A percentile compares a stretch with the other conserved stretches of the same genome.
Evolutionary conservation across 1,284 basidiomycete species (phyloP).

Genomic region (Cystobasidium slooffiae): DNA sequence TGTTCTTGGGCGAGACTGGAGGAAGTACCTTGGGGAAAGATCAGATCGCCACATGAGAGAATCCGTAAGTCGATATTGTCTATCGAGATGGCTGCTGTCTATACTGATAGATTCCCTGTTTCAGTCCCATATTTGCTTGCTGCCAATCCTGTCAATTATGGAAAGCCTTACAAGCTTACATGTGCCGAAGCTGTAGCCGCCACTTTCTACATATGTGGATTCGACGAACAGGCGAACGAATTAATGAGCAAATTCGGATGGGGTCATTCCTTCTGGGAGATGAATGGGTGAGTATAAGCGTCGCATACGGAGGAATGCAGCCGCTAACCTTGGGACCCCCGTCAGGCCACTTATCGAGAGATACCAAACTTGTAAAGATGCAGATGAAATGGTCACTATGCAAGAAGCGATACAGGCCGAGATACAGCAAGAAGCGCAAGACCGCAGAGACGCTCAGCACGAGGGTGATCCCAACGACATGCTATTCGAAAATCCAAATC

Average conservation of each 20-base stretch:
- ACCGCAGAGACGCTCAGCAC: slow-evolving; percentile 56
- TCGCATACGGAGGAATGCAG: background rate
- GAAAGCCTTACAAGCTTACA: slow-evolving; percentile 65
- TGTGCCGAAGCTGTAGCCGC: slow-evolving; percentile 83
- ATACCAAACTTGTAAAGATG: slow-evolving; percentile 71
- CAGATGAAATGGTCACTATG: slow-evolving; percentile 68
- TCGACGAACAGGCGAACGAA: slow-evolving; percentile 74
- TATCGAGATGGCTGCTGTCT: background rate
- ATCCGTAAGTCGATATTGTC: slow-evolving; percentile 66
- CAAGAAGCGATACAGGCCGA: slow-evolving; percentile 77
- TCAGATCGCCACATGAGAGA: slow-evolving; percentile 88
- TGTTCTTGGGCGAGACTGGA: slow-evolving; percentile 95
- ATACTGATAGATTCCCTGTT: background rate
- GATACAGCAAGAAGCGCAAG: slow-evolving; percentile 67
- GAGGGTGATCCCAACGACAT: slow-evolving; percentile 58
- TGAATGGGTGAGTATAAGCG: slow-evolving; percentile 68
- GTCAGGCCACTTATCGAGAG: slow-evolving; percentile 67
- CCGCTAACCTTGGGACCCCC: background rate
- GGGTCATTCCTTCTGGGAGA: slow-evolving; percentile 80
- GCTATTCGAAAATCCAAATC: slow-evolving; percentile 67
- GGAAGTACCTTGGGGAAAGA: slow-evolving; percentile 92
- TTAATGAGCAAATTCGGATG: slow-evolving; percentile 81
- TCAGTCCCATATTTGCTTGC: slow-evolving; percentile 89
- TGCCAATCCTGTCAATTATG: slow-evolving; percentile 92
- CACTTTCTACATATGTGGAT: slow-evolving; percentile 87